Conservation (phyloP, 2,329 filamentous ascomycete species). For the Dryadomyces quercivorus region DNA sequence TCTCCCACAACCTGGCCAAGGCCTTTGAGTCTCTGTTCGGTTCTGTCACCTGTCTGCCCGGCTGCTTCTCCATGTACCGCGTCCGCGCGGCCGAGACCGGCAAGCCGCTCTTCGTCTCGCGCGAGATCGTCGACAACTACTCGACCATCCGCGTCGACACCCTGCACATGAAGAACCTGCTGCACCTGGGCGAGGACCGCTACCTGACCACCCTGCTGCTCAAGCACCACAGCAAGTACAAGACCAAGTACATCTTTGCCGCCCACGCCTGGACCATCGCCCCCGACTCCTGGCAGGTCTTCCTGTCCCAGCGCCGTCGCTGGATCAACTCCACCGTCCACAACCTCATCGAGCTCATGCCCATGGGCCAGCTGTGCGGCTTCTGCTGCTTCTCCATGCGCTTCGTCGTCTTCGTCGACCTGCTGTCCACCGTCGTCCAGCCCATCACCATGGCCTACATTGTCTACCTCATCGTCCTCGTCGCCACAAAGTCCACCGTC, state of each 20-base stretch:
- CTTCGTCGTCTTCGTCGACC: constrained; percentile 89
- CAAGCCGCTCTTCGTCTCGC: constrained; percentile 92
- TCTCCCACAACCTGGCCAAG: constrained; percentile 93
- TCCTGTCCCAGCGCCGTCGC: constrained; percentile 94
- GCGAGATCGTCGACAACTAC: constrained; percentile 80
- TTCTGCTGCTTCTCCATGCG: constrained; percentile 99
- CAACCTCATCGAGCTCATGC: constrained; percentile 92
- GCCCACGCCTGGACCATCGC: constrained; percentile 96
- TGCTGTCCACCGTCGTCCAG: constrained; percentile 83
- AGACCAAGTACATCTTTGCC: constrained; percentile 91
- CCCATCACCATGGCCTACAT: constrained; percentile 88
- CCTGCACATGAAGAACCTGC: constrained; percentile 94
- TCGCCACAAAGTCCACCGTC: constrained; percentile 47
- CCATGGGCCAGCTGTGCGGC: constrained; percentile 85
- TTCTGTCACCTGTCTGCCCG: constrained; percentile 92
- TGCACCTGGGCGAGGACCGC: constrained; percentile 95
- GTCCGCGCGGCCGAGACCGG: constrained; percentile 88
- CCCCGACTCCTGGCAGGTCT: constrained; percentile 85
- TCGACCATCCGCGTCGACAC: constrained; percentile 92
- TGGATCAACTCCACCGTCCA: constrained; percentile 99
- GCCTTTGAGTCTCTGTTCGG: constrained; percentile 97
- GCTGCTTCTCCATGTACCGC: constrained; percentile 99
- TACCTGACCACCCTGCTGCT: constrained; percentile 90
- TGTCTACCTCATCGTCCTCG: constrained; percentile 70
- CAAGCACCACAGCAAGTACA: constrained; percentile 86